These are phyloP conservation scores for Xylariaceae sp. DNA, from an alignment of 2,329 filamentous ascomycete genomes.

Conservation along the genomic window DNA sequence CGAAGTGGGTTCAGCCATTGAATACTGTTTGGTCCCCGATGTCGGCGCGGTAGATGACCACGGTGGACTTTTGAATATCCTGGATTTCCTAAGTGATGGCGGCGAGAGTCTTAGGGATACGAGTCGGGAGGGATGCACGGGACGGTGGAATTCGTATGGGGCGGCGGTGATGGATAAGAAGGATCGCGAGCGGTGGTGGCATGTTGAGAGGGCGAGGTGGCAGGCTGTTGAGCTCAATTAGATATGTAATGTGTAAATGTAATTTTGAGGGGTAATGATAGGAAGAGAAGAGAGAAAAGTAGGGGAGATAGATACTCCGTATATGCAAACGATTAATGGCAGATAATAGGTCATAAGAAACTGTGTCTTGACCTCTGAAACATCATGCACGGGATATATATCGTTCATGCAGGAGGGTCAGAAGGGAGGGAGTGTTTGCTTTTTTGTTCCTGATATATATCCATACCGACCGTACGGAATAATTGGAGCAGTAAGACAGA, in stretches of 20 bases:
- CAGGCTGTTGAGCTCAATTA: slow-evolving; percentile 19
- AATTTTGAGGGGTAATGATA: no score
- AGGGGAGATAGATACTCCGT: not conserved
- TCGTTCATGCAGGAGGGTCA: not conserved
- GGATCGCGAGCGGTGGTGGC: slow-evolving; percentile 48
- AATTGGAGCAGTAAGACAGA: no score
- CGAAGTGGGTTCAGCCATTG: slow-evolving; percentile 50
- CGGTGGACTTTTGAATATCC: slow-evolving; percentile 49
- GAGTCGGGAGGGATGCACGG: slow-evolving; percentile 39
- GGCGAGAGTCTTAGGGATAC: slow-evolving; percentile 40
- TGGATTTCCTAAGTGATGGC: slow-evolving; percentile 44
- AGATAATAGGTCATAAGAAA: no score
- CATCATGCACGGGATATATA: not conserved
- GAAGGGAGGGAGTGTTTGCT: no score
- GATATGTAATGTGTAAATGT: not conserved
- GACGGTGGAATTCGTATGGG: slow-evolving; percentile 41
- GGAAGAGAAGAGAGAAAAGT: no score
- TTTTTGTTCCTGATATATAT: not conserved
- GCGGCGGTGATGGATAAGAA: slow-evolving; percentile 35
- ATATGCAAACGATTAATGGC: not conserved
- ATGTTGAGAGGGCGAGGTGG: slow-evolving; percentile 46
- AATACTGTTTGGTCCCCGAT: slow-evolving; percentile 57
- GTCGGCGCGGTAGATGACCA: slow-evolving; percentile 50
- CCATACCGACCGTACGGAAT: not conserved
- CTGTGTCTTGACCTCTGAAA: no score